These are phyloP conservation scores for Suhomyces emberorum DNA, from an alignment of 805 yeast genomes.

Conservation along the genomic window DNA sequence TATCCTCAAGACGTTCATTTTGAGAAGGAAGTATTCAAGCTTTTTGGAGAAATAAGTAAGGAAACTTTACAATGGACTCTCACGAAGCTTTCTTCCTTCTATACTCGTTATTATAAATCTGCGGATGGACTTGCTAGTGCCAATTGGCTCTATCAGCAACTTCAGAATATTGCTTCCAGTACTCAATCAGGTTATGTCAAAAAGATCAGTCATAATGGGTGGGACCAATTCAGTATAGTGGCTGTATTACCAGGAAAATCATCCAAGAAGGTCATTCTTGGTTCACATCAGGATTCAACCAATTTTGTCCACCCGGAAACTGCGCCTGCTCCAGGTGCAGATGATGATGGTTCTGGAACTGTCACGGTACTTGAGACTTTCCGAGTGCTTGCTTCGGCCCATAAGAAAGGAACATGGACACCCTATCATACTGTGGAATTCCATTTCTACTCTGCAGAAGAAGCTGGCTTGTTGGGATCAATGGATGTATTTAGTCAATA, in stretches of 20 bases:
- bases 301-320: conserved; percentile 67
- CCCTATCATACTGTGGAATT: conserved; percentile 72
- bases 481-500: conserved; percentile 67
- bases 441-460: conserved; percentile 95
- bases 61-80: conserved; percentile 50
- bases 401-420: neutral
- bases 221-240: conserved; percentile 78
- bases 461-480: conserved; percentile 86
- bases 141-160: conserved; percentile 57
- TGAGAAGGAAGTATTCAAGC: conserved; percentile 33
- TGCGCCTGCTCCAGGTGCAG: conserved; percentile 87
- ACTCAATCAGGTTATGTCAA: conserved; percentile 28
- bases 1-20: conserved; percentile 51
- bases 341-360: conserved; percentile 89
- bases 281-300: conserved; percentile 86
- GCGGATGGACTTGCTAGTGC: conserved; percentile 67
- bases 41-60: conserved; percentile 44
- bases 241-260: conserved; percentile 57
- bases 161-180: conserved; percentile 38
- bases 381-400: conserved; percentile 40
- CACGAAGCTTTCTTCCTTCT: conserved; percentile 62
- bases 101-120: conserved; percentile 72
- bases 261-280: conserved; percentile 63
- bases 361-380: conserved; percentile 73
- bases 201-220: conserved; percentile 57